Percentiles rank a stretch among this genome's conserved stretches.
These are phyloP conservation scores for Saccharomycopsis fermentans DNA, from an alignment of 805 yeast genomes.

Conservation along the genomic window DNA sequence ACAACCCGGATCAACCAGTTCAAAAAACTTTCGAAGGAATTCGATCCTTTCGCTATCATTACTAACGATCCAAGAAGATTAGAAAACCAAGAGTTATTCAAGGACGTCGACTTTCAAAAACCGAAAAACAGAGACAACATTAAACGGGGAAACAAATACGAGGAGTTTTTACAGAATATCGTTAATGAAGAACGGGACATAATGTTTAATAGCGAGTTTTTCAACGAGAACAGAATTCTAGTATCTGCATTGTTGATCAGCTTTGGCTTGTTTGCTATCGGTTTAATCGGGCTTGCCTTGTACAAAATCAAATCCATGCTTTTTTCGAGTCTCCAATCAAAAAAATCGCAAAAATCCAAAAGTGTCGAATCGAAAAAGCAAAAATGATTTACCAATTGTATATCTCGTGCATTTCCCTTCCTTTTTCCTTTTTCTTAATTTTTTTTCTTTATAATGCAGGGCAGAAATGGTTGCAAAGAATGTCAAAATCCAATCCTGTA, in stretches of 20 bases:
- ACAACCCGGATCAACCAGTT: slow-evolving; percentile 15
- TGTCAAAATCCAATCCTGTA: no score
- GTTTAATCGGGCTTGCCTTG: neutral
- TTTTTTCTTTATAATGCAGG: no score
- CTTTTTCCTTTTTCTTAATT: neutral
- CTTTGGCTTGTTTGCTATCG: slow-evolving; percentile 5
- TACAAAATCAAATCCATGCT: neutral
- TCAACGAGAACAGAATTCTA: slow-evolving; percentile 41
- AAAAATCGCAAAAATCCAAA: neutral
- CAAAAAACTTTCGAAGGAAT: slow-evolving; percentile 26
- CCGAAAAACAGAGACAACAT: slow-evolving; percentile 35
- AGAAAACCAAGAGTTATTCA: slow-evolving; percentile 26
- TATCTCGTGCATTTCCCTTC: neutral
- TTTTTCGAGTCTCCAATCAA: neutral
- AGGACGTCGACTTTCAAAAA: slow-evolving; percentile 45
- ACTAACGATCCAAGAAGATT: slow-evolving; percentile 27
- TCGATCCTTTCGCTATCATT: slow-evolving; percentile 22
- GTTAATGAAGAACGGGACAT: slow-evolving; percentile 27
- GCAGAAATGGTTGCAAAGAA: no score
- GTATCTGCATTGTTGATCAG: slow-evolving; percentile 28
- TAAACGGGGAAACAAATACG: slow-evolving; percentile 22
- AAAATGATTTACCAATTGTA: neutral
- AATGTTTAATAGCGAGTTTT: slow-evolving; percentile 33
- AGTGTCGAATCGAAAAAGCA: neutral
- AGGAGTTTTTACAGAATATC: slow-evolving; percentile 46